phyloP scores from a whole-genome alignment of 441 rosid species.

The Corymbia citriodora region DNA sequence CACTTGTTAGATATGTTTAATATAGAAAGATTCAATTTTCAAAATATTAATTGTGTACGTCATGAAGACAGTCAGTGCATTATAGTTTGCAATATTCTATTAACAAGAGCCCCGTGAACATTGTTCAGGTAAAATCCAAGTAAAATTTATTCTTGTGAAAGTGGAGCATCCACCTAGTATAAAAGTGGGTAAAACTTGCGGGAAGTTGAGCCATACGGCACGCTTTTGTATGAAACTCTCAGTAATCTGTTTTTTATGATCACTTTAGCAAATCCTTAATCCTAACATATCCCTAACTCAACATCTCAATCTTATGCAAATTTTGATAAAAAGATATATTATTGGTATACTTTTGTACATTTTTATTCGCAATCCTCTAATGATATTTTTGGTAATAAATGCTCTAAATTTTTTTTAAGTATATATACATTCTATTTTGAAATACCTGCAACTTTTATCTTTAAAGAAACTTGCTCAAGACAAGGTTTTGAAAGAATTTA shows the following conservation, averaged over 20 bases:
- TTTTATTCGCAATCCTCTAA: too few relatives aligned
- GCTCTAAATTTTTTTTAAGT: not conserved
- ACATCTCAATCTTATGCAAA: too few relatives aligned
- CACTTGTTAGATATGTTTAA: too few relatives aligned
- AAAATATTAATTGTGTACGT: too few relatives aligned
- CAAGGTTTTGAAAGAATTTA: not conserved
- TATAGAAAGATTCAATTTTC: too few relatives aligned
- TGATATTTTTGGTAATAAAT: too few relatives aligned
- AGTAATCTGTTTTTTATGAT: not conserved
- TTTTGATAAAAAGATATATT: too few relatives aligned
- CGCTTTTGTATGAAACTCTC: not conserved
- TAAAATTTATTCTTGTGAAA: not conserved
- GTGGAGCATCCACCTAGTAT: not conserved
- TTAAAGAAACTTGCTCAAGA: not conserved
- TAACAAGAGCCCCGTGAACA: accelerated
- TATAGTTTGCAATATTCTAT: too few relatives aligned
- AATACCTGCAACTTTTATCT: too few relatives aligned
- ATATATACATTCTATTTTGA: too few relatives aligned
- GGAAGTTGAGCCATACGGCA: accelerated
- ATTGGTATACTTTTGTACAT: too few relatives aligned
- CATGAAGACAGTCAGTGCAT: not conserved
- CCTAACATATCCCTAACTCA: too few relatives aligned
- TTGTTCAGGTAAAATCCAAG: not conserved
- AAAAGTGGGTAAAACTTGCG: not conserved
- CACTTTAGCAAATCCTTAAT: not conserved